Percentiles rank a stretch among this genome's conserved stretches.
Conservation (phyloP, 495 filamentous ascomycete species). For the Neurospora sp. region DNA sequence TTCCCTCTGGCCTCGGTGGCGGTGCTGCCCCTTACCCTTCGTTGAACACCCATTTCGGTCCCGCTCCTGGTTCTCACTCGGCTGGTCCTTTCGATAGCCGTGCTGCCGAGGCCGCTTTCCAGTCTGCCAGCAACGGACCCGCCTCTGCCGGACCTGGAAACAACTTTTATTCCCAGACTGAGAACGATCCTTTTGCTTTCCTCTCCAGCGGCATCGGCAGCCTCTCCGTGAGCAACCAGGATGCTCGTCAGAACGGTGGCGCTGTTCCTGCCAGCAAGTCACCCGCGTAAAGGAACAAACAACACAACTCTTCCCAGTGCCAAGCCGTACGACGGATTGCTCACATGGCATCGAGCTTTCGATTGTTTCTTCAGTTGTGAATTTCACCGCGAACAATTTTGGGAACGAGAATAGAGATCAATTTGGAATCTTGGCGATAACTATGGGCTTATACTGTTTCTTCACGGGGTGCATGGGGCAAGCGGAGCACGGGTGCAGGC, state of each 20-base stretch:
- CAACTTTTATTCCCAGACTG: slow-evolving; percentile 47
- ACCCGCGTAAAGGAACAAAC: slow-evolving; percentile 39
- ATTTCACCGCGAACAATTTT: slow-evolving; percentile 13
- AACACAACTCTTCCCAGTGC: neutral
- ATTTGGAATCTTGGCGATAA: slow-evolving; percentile 27
- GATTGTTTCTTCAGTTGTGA: slow-evolving; percentile 16
- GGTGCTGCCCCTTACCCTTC: slow-evolving; percentile 71
- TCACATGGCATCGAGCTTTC: slow-evolving; percentile 8
- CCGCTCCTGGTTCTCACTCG: slow-evolving; percentile 63
- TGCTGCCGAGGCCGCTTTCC: slow-evolving; percentile 83
- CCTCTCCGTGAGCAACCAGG: slow-evolving; percentile 73
- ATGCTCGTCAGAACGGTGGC: slow-evolving; percentile 69
- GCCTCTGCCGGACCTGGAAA: slow-evolving; percentile 54
- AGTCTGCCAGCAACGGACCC: slow-evolving; percentile 67
- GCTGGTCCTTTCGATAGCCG: slow-evolving; percentile 89
- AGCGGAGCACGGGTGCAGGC: slow-evolving; percentile 11
- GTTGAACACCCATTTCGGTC: slow-evolving; percentile 68
- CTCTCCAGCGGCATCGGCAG: slow-evolving; percentile 71
- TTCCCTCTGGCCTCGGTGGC: slow-evolving; percentile 82
- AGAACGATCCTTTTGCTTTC: slow-evolving; percentile 82
- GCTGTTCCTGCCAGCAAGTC: slow-evolving; percentile 53
- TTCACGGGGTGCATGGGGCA: slow-evolving; percentile 8
- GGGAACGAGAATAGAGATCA: slow-evolving; percentile 26
- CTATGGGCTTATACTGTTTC: slow-evolving; percentile 29
- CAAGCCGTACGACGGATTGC: slow-evolving; percentile 7